Percentiles rank a stretch among this genome's conserved stretches.
Conservation (phyloP, 257 asterid genomes). For the Linderniella brevidens region DNA sequence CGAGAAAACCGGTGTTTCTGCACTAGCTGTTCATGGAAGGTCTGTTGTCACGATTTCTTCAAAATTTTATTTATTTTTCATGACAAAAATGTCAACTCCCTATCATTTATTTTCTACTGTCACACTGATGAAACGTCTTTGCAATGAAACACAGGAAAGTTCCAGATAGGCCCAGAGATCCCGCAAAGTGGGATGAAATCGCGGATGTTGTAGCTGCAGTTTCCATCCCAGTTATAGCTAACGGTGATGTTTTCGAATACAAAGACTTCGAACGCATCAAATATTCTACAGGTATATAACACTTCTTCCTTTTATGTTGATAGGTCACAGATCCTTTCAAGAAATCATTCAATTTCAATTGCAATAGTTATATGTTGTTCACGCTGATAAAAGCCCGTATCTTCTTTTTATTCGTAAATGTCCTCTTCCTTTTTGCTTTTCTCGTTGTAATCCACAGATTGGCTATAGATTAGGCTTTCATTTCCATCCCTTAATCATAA, state of each 20-base stretch:
- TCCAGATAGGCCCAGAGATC: conserved; percentile 95
- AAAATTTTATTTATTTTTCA: too few relatives aligned
- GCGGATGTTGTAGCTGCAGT: conserved; percentile 81
- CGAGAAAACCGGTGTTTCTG: conserved; percentile 87
- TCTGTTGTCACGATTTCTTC: conserved; percentile 10
- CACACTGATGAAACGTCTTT: not conserved
- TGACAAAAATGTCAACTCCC: too few relatives aligned
- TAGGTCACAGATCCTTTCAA: too few relatives aligned
- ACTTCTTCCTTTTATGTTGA: not conserved
- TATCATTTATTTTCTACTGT: too few relatives aligned
- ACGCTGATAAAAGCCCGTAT: too few relatives aligned
- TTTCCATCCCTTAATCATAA: too few relatives aligned
- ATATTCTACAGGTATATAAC: conserved; percentile 52
- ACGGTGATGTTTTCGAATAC: conserved; percentile 83
- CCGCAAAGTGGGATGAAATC: conserved; percentile 84
- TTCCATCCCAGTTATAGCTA: conserved; percentile 85
- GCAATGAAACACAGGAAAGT: conserved; percentile 41
- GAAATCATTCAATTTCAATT: too few relatives aligned
- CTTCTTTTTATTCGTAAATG: too few relatives aligned
- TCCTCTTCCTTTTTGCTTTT: too few relatives aligned
- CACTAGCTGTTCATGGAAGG: conserved; percentile 98
- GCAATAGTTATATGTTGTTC: too few relatives aligned
- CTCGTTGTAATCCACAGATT: too few relatives aligned
- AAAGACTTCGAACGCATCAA: conserved; percentile 68
- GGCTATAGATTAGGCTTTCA: too few relatives aligned